Conservation (phyloP, 164 flowering plant genomes). For the Aristolochia californica region DNA sequence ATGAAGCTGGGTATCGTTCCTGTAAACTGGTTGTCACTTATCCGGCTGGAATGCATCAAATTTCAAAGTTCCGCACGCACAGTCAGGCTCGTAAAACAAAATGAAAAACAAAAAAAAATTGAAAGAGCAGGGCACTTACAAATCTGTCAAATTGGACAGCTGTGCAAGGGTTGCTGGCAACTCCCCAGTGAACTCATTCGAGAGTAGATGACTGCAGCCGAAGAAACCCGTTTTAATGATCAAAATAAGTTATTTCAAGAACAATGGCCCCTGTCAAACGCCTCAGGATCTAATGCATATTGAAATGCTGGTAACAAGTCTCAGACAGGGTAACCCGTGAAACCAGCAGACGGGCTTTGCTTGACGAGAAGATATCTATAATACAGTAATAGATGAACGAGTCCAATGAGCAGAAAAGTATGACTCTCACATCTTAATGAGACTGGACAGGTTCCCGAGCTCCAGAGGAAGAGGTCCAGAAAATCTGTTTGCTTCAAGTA, state of each 20-base stretch:
- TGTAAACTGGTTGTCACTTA: constrained; percentile 29
- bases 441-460: constrained; percentile 20
- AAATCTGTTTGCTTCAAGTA: constrained; percentile 22
- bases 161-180: constrained; percentile 11
- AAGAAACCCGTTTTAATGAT: too few relatives aligned
- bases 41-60: constrained; percentile 16
- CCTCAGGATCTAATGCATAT: too few relatives aligned
- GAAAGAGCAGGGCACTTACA: too few relatives aligned
- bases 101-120: not conserved
- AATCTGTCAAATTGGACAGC: constrained; percentile 7
- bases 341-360: too few relatives aligned
- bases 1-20: constrained; percentile 32
- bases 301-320: too few relatives aligned
- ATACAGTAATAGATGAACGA: too few relatives aligned
- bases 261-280: too few relatives aligned
- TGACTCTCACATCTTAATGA: constrained; percentile 16
- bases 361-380: too few relatives aligned
- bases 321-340: too few relatives aligned
- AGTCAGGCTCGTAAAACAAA: not conserved
- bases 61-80: too few relatives aligned
- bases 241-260: too few relatives aligned
- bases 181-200: constrained; percentile 16
- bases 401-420: too few relatives aligned
- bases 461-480: constrained; percentile 22
- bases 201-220: constrained; percentile 13